Evolutionary conservation across 495 filamentous ascomycete genomes (phyloP).

Genomic region (Friedmanniomyces simplex): DNA sequence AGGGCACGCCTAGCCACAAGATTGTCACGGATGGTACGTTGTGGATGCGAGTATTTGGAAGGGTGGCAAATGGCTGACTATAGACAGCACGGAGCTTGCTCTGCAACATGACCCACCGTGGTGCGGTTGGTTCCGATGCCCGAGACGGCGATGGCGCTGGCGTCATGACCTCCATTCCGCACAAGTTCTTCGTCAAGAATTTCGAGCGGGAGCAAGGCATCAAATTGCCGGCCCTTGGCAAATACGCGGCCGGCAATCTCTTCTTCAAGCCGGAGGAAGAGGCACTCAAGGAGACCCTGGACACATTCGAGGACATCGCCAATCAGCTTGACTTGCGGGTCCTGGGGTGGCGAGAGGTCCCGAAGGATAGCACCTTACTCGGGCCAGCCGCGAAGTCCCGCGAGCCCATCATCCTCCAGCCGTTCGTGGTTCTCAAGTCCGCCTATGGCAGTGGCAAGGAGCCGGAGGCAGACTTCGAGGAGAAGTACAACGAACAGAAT

Average conservation of each 20-base stretch:
- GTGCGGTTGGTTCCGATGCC: constrained; percentile 94
- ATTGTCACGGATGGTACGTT: constrained; percentile 95
- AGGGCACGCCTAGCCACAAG: constrained; percentile 95
- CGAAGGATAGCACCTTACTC: constrained; percentile 81
- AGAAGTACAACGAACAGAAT: constrained; percentile 67
- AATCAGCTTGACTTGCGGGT: constrained; percentile 78
- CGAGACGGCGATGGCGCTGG: constrained; percentile 96
- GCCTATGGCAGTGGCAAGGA: constrained; percentile 79
- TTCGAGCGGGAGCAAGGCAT: constrained; percentile 83
- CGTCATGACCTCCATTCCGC: constrained; percentile 98
- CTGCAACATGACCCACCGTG: constrained; percentile 99
- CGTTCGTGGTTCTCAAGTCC: constrained; percentile 81
- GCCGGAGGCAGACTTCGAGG: constrained; percentile 67
- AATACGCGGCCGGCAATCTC: constrained; percentile 95
- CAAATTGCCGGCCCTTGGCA: constrained; percentile 73
- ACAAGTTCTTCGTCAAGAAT: constrained; percentile 98
- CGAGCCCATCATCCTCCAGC: constrained; percentile 90
- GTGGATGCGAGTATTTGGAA: not conserved
- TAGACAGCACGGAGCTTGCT: constrained; percentile 73
- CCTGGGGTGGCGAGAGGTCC: constrained; percentile 93
- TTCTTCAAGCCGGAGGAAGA: constrained; percentile 97
- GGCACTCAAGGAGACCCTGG: constrained; percentile 74
- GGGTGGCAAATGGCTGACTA: constrained; percentile 5
- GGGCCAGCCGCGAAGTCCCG: constrained; percentile 88
- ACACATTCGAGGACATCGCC: constrained; percentile 84